Conservation (phyloP, 2,329 filamentous ascomycete genomes). For the Trichothecium sympodiale region DNA sequence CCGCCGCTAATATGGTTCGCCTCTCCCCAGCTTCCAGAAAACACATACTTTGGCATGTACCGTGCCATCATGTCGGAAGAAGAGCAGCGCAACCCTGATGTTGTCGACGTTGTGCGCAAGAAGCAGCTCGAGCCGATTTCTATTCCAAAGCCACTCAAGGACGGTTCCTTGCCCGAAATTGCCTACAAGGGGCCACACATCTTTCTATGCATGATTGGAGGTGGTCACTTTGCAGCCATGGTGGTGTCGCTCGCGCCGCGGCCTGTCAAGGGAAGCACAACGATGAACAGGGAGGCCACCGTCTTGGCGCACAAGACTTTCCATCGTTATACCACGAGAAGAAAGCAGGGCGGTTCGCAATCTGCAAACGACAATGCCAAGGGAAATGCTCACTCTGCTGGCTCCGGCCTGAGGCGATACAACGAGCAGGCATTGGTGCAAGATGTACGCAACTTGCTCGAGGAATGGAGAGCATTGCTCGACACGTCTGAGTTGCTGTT, state of each 20-base stretch:
- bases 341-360: conserved; percentile 93
- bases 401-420: conserved; percentile 79
- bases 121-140: conserved; percentile 64
- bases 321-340: conserved; percentile 88
- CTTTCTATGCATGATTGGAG: conserved; percentile 97
- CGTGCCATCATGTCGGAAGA: conserved; percentile 63
- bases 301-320: conserved; percentile 96
- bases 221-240: conserved; percentile 96
- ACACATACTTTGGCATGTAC: conserved; percentile 79
- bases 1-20: conserved; percentile 78
- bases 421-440: conserved; percentile 84
- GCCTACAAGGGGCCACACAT: conserved; percentile 68
- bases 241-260: conserved; percentile 80
- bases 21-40: conserved; percentile 61
- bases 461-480: conserved; percentile 77
- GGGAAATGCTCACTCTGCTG: conserved; percentile 86
- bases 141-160: conserved; percentile 42
- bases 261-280: conserved; percentile 55
- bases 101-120: conserved; percentile 58
- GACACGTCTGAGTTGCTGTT: conserved; percentile 80
- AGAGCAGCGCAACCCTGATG: conserved; percentile 51
- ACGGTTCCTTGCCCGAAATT: conserved; percentile 42
- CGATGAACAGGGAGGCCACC: conserved; percentile 73
- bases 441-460: conserved; percentile 74
- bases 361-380: conserved; percentile 92